A percentile compares a stretch with the other conserved stretches of the same genome.
Conservation (phyloP, 805 yeast genomes). For the Saturnispora diversa region DNA sequence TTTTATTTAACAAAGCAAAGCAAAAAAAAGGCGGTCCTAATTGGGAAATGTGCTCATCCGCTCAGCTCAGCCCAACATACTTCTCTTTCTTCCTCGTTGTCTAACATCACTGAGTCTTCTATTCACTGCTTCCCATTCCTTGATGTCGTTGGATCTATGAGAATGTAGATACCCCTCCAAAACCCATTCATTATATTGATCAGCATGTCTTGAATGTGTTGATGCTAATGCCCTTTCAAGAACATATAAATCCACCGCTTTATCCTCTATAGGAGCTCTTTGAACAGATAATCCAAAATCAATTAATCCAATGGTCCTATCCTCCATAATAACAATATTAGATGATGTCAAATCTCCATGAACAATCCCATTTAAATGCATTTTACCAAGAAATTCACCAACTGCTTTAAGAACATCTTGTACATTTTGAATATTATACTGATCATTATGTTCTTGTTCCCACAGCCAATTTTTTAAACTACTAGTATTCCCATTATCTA, state of each 20-base stretch:
- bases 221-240: constrained; percentile 84
- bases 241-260: constrained; percentile 95
- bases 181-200: constrained; percentile 57
- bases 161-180: constrained; percentile 54
- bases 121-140: constrained; percentile 44
- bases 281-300: constrained; percentile 88
- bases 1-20: not conserved
- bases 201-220: constrained; percentile 76
- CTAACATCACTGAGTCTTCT: constrained; percentile 75
- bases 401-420: constrained; percentile 41
- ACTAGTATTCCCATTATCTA: constrained; percentile 46
- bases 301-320: constrained; percentile 37
- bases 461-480: constrained; percentile 70
- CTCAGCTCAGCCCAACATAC: constrained; percentile 63
- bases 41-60: not conserved
- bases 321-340: constrained; percentile 51
- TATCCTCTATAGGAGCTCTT: constrained; percentile 74
- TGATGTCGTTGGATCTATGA: constrained; percentile 27
- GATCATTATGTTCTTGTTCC: constrained; percentile 35
- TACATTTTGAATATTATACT: constrained; percentile 31
- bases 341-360: constrained; percentile 96
- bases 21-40: too few species aligned
- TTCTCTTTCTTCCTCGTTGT: constrained; percentile 87
- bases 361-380: constrained; percentile 71
- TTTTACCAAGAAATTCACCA: constrained; percentile 57